These are phyloP conservation scores for Polygonum aviculare DNA, from an alignment of 148 eudicot species.

Conservation along the genomic window DNA sequence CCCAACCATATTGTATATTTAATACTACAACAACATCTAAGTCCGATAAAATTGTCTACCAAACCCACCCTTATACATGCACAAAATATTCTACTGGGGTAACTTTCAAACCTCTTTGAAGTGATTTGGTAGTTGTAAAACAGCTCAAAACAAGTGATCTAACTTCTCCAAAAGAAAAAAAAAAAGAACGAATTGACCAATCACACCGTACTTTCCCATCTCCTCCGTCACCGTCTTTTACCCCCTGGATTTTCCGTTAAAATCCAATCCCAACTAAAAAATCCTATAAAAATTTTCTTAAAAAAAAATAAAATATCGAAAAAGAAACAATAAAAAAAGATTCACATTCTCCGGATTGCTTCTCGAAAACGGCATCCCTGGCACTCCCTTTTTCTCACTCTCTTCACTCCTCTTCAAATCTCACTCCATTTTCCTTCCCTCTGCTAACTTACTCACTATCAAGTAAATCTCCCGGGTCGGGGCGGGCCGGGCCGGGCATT, in stretches of 20 bases:
- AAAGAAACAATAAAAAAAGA: neutral
- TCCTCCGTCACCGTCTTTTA: neutral
- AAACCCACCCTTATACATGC: too few relatives aligned
- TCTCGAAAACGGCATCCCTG: conserved; percentile 31
- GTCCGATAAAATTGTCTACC: too few relatives aligned
- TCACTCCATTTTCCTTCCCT: neutral
- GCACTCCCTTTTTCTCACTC: neutral
- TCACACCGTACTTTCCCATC: too few relatives aligned
- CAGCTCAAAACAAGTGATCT: too few relatives aligned
- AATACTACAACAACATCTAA: too few relatives aligned
- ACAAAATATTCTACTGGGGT: too few relatives aligned
- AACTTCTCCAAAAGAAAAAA: too few relatives aligned
- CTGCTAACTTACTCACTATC: neutral
- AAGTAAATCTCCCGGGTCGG: conserved; percentile 1
- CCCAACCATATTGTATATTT: too few relatives aligned
- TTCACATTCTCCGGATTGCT: conserved; percentile 18
- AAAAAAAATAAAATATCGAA: neutral
- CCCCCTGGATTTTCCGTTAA: neutral
- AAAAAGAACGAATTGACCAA: too few relatives aligned
- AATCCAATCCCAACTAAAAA: neutral
- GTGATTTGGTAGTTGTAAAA: too few relatives aligned
- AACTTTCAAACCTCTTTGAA: too few relatives aligned
- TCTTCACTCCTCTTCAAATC: conserved; percentile 2
- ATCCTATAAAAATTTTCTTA: neutral
- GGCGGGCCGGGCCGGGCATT: neutral